Conservation (phyloP, 1,284 basidiomycete genomes). For the Ceratobasidium sp. region DNA sequence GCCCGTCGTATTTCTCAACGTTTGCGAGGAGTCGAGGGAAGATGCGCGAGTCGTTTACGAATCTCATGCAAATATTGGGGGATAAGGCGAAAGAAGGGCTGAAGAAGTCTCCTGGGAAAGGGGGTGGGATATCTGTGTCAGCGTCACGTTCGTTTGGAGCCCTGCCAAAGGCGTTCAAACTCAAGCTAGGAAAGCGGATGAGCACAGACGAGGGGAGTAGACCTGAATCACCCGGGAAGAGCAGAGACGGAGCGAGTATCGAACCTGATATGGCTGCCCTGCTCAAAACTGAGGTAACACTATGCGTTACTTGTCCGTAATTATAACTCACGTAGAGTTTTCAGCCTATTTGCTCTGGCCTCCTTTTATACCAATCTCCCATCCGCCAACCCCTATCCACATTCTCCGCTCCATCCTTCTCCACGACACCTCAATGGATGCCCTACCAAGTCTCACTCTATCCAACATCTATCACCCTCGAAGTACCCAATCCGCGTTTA, state of each 20-base stretch:
- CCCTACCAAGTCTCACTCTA: constrained; percentile 30
- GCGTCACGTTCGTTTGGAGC: not conserved
- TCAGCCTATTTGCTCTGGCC: constrained; percentile 4
- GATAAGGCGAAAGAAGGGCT: constrained; percentile 19
- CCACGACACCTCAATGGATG: constrained; percentile 22
- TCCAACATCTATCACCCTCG: constrained; percentile 19
- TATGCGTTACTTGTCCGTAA: not conserved
- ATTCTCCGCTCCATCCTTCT: too few relatives aligned
- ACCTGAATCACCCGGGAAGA: not conserved
- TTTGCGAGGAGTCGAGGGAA: constrained; percentile 31
- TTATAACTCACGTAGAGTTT: not conserved
- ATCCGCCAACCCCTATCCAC: constrained; percentile 13
- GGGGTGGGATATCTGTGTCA: constrained; percentile 12
- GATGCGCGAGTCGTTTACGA: constrained; percentile 34
- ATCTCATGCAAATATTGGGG: constrained; percentile 31
- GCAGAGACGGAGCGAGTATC: not conserved
- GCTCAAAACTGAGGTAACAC: constrained; percentile 8
- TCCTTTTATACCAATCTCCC: constrained; percentile 38
- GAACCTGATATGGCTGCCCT: constrained; percentile 1
- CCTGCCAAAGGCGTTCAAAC: constrained; percentile 21
- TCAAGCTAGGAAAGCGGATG: constrained; percentile 17
- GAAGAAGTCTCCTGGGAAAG: not conserved
- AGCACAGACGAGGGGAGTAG: too few relatives aligned
- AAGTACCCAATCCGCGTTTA: constrained; percentile 34
- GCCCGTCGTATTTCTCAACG: constrained; percentile 23